Percentiles rank a stretch among this genome's conserved stretches.
phyloP scores from a whole-genome alignment of 768 basidiomycete species.

The Psilocybe subaeruginosa region DNA sequence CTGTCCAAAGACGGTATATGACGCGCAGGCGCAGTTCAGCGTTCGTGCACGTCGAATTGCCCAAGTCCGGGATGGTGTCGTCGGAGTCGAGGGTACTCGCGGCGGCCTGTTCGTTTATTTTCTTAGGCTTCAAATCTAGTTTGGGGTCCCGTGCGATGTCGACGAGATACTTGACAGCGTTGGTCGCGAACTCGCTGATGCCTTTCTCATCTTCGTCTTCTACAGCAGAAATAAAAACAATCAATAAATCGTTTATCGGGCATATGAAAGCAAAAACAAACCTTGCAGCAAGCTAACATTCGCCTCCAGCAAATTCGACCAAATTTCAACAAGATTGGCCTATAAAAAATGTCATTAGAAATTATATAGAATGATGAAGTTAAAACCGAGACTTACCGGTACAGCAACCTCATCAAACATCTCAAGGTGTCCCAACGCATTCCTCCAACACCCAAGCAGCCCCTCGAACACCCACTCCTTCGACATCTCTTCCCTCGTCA shows the following conservation, averaged over 20 bases:
- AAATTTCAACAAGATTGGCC: slow-evolving; percentile 54
- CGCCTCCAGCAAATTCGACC: slow-evolving; percentile 58
- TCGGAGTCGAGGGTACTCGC: slow-evolving; percentile 16
- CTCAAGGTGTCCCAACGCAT: slow-evolving; percentile 44
- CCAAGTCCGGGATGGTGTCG: slow-evolving; percentile 18
- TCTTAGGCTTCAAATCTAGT: slow-evolving; percentile 43
- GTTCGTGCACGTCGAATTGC: slow-evolving; percentile 35
- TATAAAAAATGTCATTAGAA: slow-evolving; percentile 20
- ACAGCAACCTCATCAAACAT: slow-evolving; percentile 45
- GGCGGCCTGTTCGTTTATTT: slow-evolving; percentile 7
- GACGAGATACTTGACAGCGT: slow-evolving; percentile 44
- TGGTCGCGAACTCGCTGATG: slow-evolving; percentile 39
- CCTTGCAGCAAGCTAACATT: slow-evolving; percentile 51
- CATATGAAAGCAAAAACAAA: slow-evolving; percentile 26
- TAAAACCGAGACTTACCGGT: slow-evolving; percentile 47
- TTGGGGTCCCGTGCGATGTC: slow-evolving; percentile 50
- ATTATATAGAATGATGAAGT: neutral
- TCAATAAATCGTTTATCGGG: neutral
- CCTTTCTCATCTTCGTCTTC: slow-evolving; percentile 47
- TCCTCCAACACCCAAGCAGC: slow-evolving; percentile 57
- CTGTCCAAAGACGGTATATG: slow-evolving; percentile 60
- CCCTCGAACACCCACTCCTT: slow-evolving; percentile 54
- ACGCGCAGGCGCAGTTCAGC: slow-evolving; percentile 60
- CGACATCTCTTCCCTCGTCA: slow-evolving; percentile 60
- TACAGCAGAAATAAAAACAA: slow-evolving; percentile 21